These are phyloP conservation scores for Diplosphaera chodatii DNA, from an alignment of 139 green algal species.

Conservation along the genomic window DNA sequence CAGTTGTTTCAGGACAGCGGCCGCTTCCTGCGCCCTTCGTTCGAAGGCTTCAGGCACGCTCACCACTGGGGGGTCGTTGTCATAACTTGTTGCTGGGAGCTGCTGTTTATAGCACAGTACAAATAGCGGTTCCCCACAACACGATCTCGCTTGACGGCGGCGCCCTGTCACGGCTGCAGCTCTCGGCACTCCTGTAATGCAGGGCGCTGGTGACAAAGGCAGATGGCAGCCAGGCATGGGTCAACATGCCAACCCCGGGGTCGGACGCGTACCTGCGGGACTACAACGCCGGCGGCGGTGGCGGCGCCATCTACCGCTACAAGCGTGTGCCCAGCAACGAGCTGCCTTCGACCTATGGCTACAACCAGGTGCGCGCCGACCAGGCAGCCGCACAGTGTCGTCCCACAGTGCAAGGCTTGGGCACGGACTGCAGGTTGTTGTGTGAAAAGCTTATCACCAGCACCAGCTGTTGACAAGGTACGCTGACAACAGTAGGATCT, in stretches of 20 bases:
- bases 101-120: too few relatives aligned
- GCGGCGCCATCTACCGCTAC: constrained; percentile 18
- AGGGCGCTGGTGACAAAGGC: constrained; percentile 42
- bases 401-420: too few relatives aligned
- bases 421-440: too few relatives aligned
- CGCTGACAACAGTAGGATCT: too few relatives aligned
- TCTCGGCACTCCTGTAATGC: too few relatives aligned
- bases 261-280: constrained; percentile 23
- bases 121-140: too few relatives aligned
- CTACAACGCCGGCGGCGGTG: constrained; percentile 22
- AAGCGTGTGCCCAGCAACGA: constrained; percentile 19
- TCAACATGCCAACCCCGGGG: constrained; percentile 27
- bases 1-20: constrained; percentile 57
- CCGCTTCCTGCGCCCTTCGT: constrained; percentile 35
- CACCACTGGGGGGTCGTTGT: too few relatives aligned
- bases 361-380: constrained; percentile 35
- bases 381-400: background rate
- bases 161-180: too few relatives aligned
- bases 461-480: too few relatives aligned
- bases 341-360: constrained; percentile 25
- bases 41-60: constrained; percentile 39
- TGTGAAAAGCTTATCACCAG: too few relatives aligned
- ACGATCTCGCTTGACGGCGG: too few relatives aligned
- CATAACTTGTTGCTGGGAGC: too few relatives aligned
- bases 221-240: constrained; percentile 28